Base-by-base conservation (phyloP, 495 filamentous ascomycete species). In the Arthonia radiata region DNA sequence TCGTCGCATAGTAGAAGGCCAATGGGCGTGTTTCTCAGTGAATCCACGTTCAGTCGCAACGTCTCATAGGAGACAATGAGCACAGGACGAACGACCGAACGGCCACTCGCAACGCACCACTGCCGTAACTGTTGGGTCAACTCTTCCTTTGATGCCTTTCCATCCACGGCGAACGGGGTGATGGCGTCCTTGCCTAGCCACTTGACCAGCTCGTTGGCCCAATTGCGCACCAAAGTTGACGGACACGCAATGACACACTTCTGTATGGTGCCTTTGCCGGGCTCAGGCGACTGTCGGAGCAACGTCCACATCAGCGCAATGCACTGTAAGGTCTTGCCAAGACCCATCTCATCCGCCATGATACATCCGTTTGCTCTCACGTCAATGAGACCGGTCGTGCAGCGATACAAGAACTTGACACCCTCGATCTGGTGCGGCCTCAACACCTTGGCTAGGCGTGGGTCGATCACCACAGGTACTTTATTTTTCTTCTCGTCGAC, bases 21-120 rank as follows among this genome's bases (percentile, higher is more conserved):
- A 37, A 99, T 94, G 2, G 70, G 71, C 2, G 73, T 75, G 30
- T 80, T 67, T 27, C 67, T 75, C 23, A 99, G 60, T 36, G 83
- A 71, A n/a, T 79, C 75, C 5, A 77, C 71, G 34, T 99, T 81
- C 27, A 94, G 52, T 13, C 86, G 71, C 4, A 99, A 59, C 1
- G 89, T 94, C 42, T 99, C 86, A 41, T 99, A 99, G 1, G 86
- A 94, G 26, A 99, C 81, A 27, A 99, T 99, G n/a, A 99, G 71
- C n/a, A 93, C 79, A 3, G 89, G 86, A 17, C 86, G 61, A 13
- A 80, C 81, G 13, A 99, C 67, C n/a, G 80, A 59, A 22, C 86
- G 72, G 4, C 86, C 86, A 22, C 61, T 77, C 7, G 89, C 64
- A 37, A 92, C 77, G 3, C 74, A 73, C 86, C 86, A 99, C 48